A percentile compares a stretch with the other conserved stretches of the same genome.
These are phyloP conservation scores for Blastobotrys mokoenaii DNA, from an alignment of 805 yeast genomes.

Conservation along the genomic window DNA sequence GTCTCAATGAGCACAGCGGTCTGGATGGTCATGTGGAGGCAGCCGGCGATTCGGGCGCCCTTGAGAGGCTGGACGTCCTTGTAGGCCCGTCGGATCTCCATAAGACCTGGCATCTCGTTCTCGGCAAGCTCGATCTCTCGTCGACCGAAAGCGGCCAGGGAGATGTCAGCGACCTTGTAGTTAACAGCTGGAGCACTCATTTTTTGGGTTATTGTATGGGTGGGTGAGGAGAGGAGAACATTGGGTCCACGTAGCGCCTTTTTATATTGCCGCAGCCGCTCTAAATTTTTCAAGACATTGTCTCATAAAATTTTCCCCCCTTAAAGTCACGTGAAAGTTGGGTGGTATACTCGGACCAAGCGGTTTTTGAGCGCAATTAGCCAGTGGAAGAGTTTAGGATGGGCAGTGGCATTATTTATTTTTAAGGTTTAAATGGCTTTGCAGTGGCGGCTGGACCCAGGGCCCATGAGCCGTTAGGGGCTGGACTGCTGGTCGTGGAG, in stretches of 20 bases:
- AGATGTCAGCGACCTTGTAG: conserved; percentile 95
- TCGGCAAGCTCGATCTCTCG: conserved; percentile 98
- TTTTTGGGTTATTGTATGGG: conserved; percentile 4
- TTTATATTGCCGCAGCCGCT: not conserved
- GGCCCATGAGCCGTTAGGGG: too few species aligned
- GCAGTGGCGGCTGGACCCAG: too few species aligned
- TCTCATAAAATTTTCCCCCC: not conserved
- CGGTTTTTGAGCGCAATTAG: too few species aligned
- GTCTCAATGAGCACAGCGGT: conserved; percentile 99
- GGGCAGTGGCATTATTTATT: too few species aligned
- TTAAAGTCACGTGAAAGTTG: not conserved
- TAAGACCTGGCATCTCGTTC: conserved; percentile 99
- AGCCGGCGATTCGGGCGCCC: conserved; percentile 98
- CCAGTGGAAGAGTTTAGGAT: too few species aligned
- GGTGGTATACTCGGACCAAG: too few species aligned
- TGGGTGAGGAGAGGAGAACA: not conserved
- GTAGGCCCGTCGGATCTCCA: conserved; percentile 92
- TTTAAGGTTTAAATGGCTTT: too few species aligned
- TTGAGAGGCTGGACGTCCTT: conserved; percentile 89
- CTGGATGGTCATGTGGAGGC: conserved; percentile 99
- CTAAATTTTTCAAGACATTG: not conserved
- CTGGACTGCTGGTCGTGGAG: too few species aligned
- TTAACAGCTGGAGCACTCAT: conserved; percentile 40
- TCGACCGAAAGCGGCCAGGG: conserved; percentile 99
- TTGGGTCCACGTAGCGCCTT: not conserved